phyloP scores from a whole-genome alignment of 1,139 yeast species.

The Candida frijolesensis region DNA sequence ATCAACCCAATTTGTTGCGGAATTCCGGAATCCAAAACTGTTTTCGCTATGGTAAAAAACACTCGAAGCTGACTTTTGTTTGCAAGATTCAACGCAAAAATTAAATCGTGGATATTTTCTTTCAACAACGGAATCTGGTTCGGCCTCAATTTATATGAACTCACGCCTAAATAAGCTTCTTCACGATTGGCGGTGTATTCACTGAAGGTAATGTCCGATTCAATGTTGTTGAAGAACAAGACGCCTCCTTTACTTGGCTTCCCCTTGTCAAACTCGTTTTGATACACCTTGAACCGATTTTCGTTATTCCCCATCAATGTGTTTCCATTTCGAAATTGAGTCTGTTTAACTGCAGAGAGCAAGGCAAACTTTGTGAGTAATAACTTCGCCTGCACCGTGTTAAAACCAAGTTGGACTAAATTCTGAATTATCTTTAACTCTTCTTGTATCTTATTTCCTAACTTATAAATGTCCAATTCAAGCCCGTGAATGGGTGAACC shows the following conservation, averaged over 20 bases:
- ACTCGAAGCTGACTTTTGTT: conserved; percentile 49
- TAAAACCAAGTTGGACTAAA: conserved; percentile 39
- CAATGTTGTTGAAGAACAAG: conserved; percentile 78
- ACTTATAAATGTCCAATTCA: conserved; percentile 46
- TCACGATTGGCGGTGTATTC: conserved; percentile 46
- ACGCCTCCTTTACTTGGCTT: conserved; percentile 43
- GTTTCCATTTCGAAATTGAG: conserved; percentile 39
- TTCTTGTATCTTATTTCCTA: conserved; percentile 34
- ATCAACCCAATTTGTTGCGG: conserved; percentile 84
- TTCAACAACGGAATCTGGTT: conserved; percentile 71
- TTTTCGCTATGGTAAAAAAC: conserved; percentile 50
- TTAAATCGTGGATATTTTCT: conserved; percentile 75
- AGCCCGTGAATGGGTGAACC: conserved; percentile 55
- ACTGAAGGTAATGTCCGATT: conserved; percentile 57
- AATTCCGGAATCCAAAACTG: conserved; percentile 57
- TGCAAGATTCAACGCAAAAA: conserved; percentile 70
- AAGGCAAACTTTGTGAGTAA: conserved; percentile 50
- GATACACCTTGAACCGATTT: conserved; percentile 39
- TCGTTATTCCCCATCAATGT: conserved; percentile 37
- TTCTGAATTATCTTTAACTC: conserved; percentile 38
- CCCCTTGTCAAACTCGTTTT: conserved; percentile 29
- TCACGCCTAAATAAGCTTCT: conserved; percentile 36
- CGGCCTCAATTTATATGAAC: conserved; percentile 32
- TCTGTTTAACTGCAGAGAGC: conserved; percentile 35
- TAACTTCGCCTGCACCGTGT: conserved; percentile 34